phyloP scores from a whole-genome alignment of 2,329 filamentous ascomycete species.

The Fusarium gaditjirri region DNA sequence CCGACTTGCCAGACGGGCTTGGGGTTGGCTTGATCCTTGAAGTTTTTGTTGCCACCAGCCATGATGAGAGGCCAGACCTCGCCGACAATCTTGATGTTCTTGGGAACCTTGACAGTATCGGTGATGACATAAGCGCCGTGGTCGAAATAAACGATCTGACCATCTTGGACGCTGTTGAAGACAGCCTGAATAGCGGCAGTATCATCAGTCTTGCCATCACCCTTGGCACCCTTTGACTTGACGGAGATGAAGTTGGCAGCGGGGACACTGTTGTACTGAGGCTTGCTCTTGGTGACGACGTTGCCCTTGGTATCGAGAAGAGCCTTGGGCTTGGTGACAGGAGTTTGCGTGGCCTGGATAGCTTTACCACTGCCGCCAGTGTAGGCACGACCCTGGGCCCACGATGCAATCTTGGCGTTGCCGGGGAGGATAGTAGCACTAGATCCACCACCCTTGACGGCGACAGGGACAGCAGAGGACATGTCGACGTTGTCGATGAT shows the following conservation, averaged over 20 bases:
- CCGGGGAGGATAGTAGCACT: constrained; percentile 72
- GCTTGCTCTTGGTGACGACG: constrained; percentile 86
- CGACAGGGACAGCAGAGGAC: constrained; percentile 69
- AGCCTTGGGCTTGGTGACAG: constrained; percentile 70
- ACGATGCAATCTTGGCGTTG: constrained; percentile 75
- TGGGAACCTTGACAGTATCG: constrained; percentile 76
- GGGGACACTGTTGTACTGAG: constrained; percentile 80
- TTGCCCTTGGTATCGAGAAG: constrained; percentile 74
- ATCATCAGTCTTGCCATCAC: constrained; percentile 89
- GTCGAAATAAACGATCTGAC: constrained; percentile 78
- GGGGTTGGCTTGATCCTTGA: constrained; percentile 79
- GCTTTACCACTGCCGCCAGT: constrained; percentile 58
- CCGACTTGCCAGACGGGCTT: constrained; percentile 89
- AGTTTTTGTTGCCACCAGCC: constrained; percentile 76
- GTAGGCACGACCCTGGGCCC: constrained; percentile 84
- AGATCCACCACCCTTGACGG: constrained; percentile 70
- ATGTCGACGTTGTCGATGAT: constrained; percentile 94
- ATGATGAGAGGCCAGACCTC: constrained; percentile 93
- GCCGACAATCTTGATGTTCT: constrained; percentile 86
- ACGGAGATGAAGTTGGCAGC: constrained; percentile 82
- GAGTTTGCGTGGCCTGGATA: constrained; percentile 67
- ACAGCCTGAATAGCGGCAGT: constrained; percentile 84
- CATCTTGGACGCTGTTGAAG: constrained; percentile 72
- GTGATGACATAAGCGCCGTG: constrained; percentile 78
- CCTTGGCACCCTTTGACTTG: constrained; percentile 83